Evolutionary conservation across 1,284 basidiomycete species (phyloP).

Genomic region (Vanrija pseudolonga): DNA sequence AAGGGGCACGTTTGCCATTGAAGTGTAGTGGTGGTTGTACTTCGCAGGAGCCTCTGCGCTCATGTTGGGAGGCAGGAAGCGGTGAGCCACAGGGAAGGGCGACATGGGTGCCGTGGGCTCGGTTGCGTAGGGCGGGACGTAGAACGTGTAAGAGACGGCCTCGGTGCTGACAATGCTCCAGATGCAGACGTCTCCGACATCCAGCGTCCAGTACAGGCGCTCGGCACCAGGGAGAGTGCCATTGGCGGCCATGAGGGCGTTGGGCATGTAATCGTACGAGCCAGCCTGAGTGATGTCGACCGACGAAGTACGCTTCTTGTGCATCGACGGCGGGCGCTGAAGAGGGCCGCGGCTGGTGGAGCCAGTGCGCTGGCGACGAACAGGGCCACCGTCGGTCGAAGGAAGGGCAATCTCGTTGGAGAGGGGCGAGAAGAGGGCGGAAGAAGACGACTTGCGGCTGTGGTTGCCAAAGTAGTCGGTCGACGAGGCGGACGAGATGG

Average conservation of each 20-base stretch:
- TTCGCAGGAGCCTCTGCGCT: conserved; percentile 26
- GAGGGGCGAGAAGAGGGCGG: conserved; percentile 33
- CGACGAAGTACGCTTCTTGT: conserved; percentile 34
- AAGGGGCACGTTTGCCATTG: conserved; percentile 29
- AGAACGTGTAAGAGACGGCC: conserved; percentile 70
- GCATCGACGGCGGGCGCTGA: conserved; percentile 20
- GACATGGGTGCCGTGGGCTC: conserved; percentile 67
- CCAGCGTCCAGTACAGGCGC: conserved; percentile 33
- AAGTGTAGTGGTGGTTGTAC: conserved; percentile 35
- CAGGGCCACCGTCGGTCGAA: conserved; percentile 40
- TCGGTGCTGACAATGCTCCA: conserved; percentile 49
- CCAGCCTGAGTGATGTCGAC: conserved; percentile 12
- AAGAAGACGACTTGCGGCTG: conserved; percentile 38
- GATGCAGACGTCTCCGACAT: conserved; percentile 38
- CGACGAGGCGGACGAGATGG: conserved; percentile 30
- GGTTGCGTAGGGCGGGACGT: conserved; percentile 64
- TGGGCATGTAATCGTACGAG: conserved; percentile 23
- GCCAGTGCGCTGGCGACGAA: conserved; percentile 36
- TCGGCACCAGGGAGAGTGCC: conserved; percentile 6
- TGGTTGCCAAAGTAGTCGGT: conserved; percentile 42
- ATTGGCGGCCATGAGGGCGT: neutral
- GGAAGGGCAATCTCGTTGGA: conserved; percentile 27
- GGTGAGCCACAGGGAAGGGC: conserved; percentile 76
- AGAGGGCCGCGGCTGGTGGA: conserved; percentile 30
- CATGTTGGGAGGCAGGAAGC: conserved; percentile 71